phyloP scores from a whole-genome alignment of 192 early-diverging fungal species.

The Coemansia biformis region DNA sequence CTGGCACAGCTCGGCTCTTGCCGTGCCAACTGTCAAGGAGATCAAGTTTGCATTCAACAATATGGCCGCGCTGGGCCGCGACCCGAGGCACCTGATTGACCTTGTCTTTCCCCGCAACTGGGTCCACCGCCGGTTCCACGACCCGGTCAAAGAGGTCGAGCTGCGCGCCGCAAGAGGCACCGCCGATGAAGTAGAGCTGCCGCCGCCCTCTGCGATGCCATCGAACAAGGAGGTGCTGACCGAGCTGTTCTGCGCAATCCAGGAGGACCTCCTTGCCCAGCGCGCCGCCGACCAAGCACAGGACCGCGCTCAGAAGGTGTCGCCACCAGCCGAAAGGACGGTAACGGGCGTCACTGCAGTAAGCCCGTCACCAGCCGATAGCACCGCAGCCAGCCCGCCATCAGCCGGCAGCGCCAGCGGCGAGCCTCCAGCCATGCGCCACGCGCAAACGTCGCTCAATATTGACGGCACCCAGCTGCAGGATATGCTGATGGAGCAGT shows the following conservation, averaged over 20 bases:
- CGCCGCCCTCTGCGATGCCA: not conserved
- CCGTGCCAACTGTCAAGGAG: slow-evolving; percentile 41
- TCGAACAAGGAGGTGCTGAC: slow-evolving; percentile 29
- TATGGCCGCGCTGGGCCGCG: slow-evolving; percentile 34
- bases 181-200: not conserved
- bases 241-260: slow-evolving; percentile 26
- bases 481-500: too few relatives aligned
- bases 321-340: too few relatives aligned
- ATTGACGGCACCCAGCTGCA: too few relatives aligned
- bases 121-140: slow-evolving; percentile 19
- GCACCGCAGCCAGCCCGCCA: too few relatives aligned
- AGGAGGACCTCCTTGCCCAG: slow-evolving; percentile 7
- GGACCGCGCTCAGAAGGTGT: too few relatives aligned
- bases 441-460: not conserved
- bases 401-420: too few relatives aligned
- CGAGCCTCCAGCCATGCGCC: not conserved
- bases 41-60: slow-evolving; percentile 38
- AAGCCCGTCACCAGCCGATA: too few relatives aligned
- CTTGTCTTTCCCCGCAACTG: slow-evolving; percentile 41
- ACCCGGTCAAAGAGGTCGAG: slow-evolving; percentile 5
- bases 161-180: not conserved
- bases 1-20: slow-evolving; percentile 41
- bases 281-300: too few relatives aligned
- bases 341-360: too few relatives aligned
- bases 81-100: slow-evolving; percentile 35